Evolutionary conservation across 2,329 filamentous ascomycete genomes (phyloP).

Genomic region (Ascochyta fabae): DNA sequence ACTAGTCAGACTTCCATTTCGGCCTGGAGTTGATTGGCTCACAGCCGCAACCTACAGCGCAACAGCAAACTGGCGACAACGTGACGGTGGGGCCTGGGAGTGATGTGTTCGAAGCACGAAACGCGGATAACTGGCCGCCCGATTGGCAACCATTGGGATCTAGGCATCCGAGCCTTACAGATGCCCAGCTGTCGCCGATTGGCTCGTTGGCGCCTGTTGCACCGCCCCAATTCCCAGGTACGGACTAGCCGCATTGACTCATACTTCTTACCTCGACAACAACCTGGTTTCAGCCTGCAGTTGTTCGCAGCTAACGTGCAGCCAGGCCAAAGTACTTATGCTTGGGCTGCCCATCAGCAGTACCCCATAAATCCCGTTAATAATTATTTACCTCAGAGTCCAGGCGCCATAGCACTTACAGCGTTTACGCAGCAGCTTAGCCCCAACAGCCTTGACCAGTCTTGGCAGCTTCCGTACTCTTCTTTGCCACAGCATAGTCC

Average conservation of each 20-base stretch:
- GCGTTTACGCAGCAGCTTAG: conserved; percentile 42
- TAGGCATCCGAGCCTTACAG: conserved; percentile 30
- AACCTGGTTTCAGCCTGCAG: conserved; percentile 39
- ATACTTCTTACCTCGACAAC: conserved; percentile 23
- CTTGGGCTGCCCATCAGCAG: conserved; percentile 30
- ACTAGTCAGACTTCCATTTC: conserved; percentile 41
- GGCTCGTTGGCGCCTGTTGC: conserved; percentile 14
- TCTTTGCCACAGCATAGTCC: conserved; percentile 41
- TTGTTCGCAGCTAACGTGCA: conserved; percentile 21
- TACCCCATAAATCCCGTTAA: conserved; percentile 30
- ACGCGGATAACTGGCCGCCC: conserved; percentile 38
- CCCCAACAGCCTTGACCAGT: conserved; percentile 26
- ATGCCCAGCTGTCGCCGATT: conserved; percentile 20
- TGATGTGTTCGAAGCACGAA: conserved; percentile 40
- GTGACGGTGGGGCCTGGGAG: conserved; percentile 23
- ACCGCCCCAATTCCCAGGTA: conserved; percentile 30
- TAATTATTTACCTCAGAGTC: conserved; percentile 36
- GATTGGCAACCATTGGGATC: conserved; percentile 29
- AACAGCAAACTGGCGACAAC: conserved; percentile 29
- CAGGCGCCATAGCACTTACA: conserved; percentile 40
- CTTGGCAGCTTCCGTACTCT: conserved; percentile 38
- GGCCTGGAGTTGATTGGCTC: conserved; percentile 39
- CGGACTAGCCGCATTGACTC: conserved; percentile 20
- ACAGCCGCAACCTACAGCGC: conserved; percentile 35
- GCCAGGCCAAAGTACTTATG: conserved; percentile 42